Percentiles rank a stretch among this genome's conserved stretches.
phyloP scores from a whole-genome alignment of 1,139 yeast species.

The Yamadazyma siamensis region DNA sequence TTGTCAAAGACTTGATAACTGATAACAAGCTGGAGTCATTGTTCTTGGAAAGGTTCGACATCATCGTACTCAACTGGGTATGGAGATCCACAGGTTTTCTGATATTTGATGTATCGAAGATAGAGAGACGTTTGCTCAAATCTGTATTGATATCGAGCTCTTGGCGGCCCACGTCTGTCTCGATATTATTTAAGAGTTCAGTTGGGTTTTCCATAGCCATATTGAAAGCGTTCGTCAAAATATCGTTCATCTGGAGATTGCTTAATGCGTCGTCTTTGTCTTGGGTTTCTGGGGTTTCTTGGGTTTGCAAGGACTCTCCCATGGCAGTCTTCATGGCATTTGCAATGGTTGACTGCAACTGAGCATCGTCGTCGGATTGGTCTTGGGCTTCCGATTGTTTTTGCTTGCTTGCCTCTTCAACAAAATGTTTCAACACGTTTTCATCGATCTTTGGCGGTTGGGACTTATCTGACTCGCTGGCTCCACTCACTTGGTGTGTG shows the following conservation, averaged over 20 bases:
- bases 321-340: conserved; percentile 24
- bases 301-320: conserved; percentile 7
- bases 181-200: conserved; percentile 50
- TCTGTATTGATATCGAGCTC: conserved; percentile 6
- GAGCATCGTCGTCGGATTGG: conserved; percentile 3
- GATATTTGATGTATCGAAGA: conserved; percentile 57
- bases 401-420: conserved; percentile 32
- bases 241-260: conserved; percentile 57
- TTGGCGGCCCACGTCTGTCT: conserved; percentile 24
- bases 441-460: conserved; percentile 35
- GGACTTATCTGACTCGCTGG: conserved; percentile 9
- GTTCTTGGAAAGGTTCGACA: conserved; percentile 24
- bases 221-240: conserved; percentile 67
- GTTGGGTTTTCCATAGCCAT: conserved; percentile 70
- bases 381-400: conserved; percentile 1
- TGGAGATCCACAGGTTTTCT: conserved; percentile 14
- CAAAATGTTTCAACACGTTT: conserved; percentile 36
- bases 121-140: conserved; percentile 41
- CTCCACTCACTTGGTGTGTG: conserved; percentile 31
- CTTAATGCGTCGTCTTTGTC: conserved; percentile 45
- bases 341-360: conserved; percentile 24
- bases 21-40: conserved; percentile 30
- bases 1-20: conserved; percentile 43
- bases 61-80: conserved; percentile 23
- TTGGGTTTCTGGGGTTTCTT: too few species aligned